A percentile compares a stretch with the other conserved stretches of the same genome.
phyloP scores from a whole-genome alignment of 495 filamentous ascomycete genomes.

The Hamigera avellanea region DNA sequence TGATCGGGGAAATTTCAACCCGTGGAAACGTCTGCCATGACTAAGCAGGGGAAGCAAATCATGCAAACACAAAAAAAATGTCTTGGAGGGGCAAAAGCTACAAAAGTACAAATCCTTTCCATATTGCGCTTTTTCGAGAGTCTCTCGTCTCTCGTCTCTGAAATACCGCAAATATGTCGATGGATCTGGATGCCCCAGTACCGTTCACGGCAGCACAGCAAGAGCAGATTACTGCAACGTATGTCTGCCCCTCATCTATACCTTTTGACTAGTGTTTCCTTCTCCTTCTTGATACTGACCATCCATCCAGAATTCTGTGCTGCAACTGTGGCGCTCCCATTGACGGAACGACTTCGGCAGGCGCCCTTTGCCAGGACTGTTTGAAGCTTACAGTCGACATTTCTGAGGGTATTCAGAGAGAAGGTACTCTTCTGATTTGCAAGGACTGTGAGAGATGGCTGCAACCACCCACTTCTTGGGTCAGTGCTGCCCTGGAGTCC shows the following conservation, averaged over 20 bases:
- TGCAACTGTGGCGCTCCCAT: conserved; percentile 93
- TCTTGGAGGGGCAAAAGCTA: too few relatives aligned
- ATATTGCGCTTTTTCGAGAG: too few relatives aligned
- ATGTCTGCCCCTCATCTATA: too few relatives aligned
- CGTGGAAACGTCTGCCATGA: too few relatives aligned
- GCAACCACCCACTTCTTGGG: conserved; percentile 75
- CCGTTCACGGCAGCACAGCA: conserved; percentile 37
- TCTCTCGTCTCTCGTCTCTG: neutral
- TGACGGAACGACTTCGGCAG: conserved; percentile 74
- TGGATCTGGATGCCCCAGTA: conserved; percentile 59
- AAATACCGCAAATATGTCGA: conserved; percentile 38
- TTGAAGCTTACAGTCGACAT: conserved; percentile 88
- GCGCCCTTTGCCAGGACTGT: conserved; percentile 89
- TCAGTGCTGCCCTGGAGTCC: conserved; percentile 70
- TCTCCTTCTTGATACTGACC: conserved; percentile 1
- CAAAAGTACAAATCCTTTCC: neutral
- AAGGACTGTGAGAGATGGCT: conserved; percentile 91
- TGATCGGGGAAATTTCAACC: too few relatives aligned
- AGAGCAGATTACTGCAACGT: conserved; percentile 47
- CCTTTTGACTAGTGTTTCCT: conserved; percentile 6
- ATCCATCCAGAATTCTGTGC: conserved; percentile 66
- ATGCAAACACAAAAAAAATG: too few relatives aligned
- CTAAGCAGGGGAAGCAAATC: too few relatives aligned
- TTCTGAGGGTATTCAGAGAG: conserved; percentile 79
- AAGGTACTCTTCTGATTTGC: conserved; percentile 74